Conservation (phyloP, 495 filamentous ascomycete species). For the Cercophora newfieldiana region DNA sequence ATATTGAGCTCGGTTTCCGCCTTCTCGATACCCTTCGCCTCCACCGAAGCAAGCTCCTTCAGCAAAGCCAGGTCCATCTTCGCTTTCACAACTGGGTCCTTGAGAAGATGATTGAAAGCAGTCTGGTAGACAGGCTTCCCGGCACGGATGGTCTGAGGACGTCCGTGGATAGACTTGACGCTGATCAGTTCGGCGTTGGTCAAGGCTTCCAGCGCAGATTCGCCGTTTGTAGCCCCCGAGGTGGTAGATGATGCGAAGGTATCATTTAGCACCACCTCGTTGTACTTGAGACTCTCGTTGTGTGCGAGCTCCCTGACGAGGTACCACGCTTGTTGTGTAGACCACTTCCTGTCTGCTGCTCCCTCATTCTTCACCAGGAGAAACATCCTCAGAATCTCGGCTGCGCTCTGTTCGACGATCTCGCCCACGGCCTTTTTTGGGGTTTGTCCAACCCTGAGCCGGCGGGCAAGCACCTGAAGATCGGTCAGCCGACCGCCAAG, state of each 20-base stretch:
- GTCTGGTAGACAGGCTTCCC: conserved; percentile 87
- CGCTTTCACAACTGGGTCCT: conserved; percentile 70
- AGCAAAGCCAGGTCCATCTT: conserved; percentile 74
- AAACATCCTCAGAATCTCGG: conserved; percentile 93
- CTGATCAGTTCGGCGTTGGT: conserved; percentile 87
- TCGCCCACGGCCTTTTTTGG: conserved; percentile 82
- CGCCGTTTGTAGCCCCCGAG: conserved; percentile 50
- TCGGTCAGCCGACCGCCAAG: conserved; percentile 91
- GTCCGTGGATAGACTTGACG: conserved; percentile 69
- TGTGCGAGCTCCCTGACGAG: conserved; percentile 72
- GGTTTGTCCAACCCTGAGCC: conserved; percentile 87
- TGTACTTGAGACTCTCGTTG: conserved; percentile 68
- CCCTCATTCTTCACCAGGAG: conserved; percentile 55
- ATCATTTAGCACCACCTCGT: conserved; percentile 73
- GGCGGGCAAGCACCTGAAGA: conserved; percentile 84
- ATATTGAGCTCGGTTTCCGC: conserved; percentile 74
- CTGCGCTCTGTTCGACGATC: conserved; percentile 83
- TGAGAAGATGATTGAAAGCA: conserved; percentile 69
- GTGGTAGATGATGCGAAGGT: conserved; percentile 61
- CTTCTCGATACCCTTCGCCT: conserved; percentile 74
- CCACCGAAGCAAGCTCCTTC: conserved; percentile 64
- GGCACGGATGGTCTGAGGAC: conserved; percentile 71
- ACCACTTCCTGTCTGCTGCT: conserved; percentile 63
- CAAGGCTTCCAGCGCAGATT: conserved; percentile 72
- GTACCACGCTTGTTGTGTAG: conserved; percentile 83